Conservation (phyloP, 495 filamentous ascomycete genomes). For the Tuber umbilicatum region DNA sequence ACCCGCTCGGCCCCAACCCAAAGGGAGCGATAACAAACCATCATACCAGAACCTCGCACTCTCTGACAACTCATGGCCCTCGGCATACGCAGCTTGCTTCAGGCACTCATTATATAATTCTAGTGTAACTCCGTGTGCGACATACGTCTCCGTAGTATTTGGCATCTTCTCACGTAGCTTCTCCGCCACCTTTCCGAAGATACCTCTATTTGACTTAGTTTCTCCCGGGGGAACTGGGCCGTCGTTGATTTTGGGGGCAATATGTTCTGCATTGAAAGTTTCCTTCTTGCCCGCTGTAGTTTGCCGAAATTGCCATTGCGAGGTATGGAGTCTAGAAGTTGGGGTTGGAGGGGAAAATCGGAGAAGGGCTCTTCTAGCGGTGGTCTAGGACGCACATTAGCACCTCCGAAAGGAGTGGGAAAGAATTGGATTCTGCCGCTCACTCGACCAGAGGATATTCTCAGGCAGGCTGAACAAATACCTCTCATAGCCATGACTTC, state of each 20-base stretch:
- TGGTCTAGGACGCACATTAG: background rate
- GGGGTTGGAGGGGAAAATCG: background rate
- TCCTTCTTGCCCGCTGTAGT: background rate
- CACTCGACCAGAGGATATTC: background rate
- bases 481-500: background rate
- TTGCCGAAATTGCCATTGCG: background rate
- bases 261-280: background rate
- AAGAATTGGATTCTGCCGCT: background rate
- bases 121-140: conserved; percentile 71
- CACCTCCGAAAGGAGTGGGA: background rate
- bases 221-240: background rate
- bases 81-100: conserved; percentile 62
- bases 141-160: conserved; percentile 58
- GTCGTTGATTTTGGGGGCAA: background rate
- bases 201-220: background rate
- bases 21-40: conserved; percentile 48
- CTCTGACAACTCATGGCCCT: conserved; percentile 24
- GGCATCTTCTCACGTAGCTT: conserved; percentile 43
- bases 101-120: conserved; percentile 71
- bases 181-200: background rate
- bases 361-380: background rate
- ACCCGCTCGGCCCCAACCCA: background rate
- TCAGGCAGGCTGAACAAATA: background rate
- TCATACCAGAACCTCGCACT: conserved; percentile 57
- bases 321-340: background rate